A percentile compares a stretch with the other conserved stretches of the same genome.
Conservation (phyloP, 2,329 filamentous ascomycete species). For the Sclerotinia glacialis region DNA sequence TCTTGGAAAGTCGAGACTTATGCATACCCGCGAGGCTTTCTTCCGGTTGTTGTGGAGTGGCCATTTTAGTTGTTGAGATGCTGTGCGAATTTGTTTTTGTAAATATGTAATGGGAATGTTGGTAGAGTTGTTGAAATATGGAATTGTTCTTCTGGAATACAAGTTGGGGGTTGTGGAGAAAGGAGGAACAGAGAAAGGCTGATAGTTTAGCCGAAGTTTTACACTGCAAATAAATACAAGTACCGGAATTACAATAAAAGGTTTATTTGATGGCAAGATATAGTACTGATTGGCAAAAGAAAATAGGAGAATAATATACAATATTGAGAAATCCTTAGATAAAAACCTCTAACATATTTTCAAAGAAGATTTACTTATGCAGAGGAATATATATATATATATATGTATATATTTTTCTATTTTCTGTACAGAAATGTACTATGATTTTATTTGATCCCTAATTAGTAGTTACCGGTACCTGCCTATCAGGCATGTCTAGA, state of each 20-base stretch:
- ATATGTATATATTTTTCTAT: too few relatives aligned
- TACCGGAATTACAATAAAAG: neutral
- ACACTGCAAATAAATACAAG: neutral
- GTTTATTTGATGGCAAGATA: neutral
- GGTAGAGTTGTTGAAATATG: slow-evolving; percentile 2
- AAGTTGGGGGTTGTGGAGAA: slow-evolving; percentile 10
- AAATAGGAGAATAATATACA: too few relatives aligned
- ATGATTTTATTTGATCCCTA: neutral
- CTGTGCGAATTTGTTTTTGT: neutral
- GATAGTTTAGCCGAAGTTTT: slow-evolving; percentile 23
- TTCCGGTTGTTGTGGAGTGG: slow-evolving; percentile 35
- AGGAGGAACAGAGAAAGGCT: slow-evolving; percentile 24
- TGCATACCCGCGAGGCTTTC: slow-evolving; percentile 20
- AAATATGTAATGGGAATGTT: neutral
- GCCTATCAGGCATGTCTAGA: neutral
- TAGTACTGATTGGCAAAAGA: neutral
- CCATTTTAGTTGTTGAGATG: slow-evolving; percentile 36
- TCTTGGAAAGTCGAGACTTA: neutral
- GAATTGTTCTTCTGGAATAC: slow-evolving; percentile 18
- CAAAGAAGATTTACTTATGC: too few relatives aligned
- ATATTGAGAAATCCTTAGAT: too few relatives aligned
- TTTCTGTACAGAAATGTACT: neutral
- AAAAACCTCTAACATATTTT: too few relatives aligned
- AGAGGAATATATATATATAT: too few relatives aligned
- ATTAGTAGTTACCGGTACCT: neutral